phyloP scores from a whole-genome alignment of 768 basidiomycete species.

The Xerocomellus amylosporus region DNA sequence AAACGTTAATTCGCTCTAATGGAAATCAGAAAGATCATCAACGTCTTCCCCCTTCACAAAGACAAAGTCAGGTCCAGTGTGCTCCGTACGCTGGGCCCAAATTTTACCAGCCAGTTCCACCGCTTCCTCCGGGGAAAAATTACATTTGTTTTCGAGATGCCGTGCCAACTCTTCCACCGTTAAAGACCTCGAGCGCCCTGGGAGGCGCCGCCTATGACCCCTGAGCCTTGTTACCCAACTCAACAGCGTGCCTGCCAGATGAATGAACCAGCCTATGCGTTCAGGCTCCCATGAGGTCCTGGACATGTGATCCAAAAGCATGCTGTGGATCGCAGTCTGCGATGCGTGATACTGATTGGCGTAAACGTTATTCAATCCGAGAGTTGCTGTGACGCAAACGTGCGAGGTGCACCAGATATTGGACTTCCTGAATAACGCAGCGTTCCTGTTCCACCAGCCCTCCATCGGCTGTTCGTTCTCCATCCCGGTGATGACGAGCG shows the following conservation, averaged over 20 bases:
- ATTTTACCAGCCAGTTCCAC: conserved; percentile 15
- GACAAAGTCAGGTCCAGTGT: not conserved
- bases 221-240: conserved; percentile 16
- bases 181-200: conserved; percentile 1
- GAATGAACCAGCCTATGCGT: conserved; percentile 19
- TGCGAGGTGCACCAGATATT: conserved; percentile 27
- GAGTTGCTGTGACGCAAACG: conserved; percentile 39
- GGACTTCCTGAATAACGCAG: conserved; percentile 22
- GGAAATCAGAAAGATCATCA: not conserved
- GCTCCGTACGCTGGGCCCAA: conserved; percentile 14
- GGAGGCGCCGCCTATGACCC: not conserved
- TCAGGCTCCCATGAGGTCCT: conserved; percentile 21
- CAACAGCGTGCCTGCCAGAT: conserved; percentile 20
- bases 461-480: conserved; percentile 32
- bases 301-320: conserved; percentile 21
- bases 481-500: conserved; percentile 31
- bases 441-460: conserved; percentile 33
- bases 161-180: conserved; percentile 15
- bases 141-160: conserved; percentile 16
- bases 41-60: conserved; percentile 7
- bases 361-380: conserved; percentile 21
- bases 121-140: conserved; percentile 13
- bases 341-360: conserved; percentile 33
- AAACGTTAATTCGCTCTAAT: not conserved
- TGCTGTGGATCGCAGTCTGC: conserved; percentile 19